A percentile compares a stretch with the other conserved stretches of the same genome.
These are phyloP conservation scores for Carpinus fangiana DNA, from an alignment of 306 rosid genomes.

Conservation along the genomic window DNA sequence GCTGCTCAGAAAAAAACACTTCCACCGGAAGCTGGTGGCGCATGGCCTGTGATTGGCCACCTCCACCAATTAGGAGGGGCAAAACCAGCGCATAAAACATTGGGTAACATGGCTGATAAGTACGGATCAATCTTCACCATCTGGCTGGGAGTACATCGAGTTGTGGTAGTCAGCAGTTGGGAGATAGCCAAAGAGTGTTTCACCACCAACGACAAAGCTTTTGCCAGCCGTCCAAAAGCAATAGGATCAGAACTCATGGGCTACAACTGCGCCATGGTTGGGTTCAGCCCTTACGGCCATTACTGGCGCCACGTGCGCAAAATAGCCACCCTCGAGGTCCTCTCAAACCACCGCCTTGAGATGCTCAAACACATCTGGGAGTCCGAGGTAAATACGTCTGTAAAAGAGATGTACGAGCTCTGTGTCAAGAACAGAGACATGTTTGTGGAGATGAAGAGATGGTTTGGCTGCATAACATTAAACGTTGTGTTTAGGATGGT, in stretches of 20 bases:
- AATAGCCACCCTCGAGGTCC: constrained; percentile 24
- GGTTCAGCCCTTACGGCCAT: constrained; percentile 30
- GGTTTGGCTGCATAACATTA: constrained; percentile 28
- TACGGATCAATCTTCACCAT: constrained; percentile 22
- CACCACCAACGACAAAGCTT: constrained; percentile 6
- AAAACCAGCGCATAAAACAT: too few relatives aligned
- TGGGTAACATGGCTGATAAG: too few relatives aligned
- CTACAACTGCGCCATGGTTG: constrained; percentile 27
- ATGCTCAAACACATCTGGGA: constrained; percentile 21
- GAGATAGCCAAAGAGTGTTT: constrained; percentile 38
- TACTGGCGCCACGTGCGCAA: constrained; percentile 46
- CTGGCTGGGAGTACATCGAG: constrained; percentile 18
- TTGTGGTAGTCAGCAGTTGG: constrained; percentile 18
- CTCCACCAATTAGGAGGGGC: too few relatives aligned
- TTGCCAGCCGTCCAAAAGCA: constrained; percentile 34
- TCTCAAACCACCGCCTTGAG: constrained; percentile 26
- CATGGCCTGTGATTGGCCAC: too few relatives aligned
- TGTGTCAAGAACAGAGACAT: too few relatives aligned
- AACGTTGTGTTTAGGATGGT: constrained; percentile 26
- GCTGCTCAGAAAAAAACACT: too few relatives aligned
- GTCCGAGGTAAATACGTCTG: too few relatives aligned
- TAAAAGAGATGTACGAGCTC: too few relatives aligned
- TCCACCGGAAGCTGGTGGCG: too few relatives aligned
- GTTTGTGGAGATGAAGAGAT: constrained; percentile 29
- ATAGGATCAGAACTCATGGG: constrained; percentile 30